Percentiles rank a stretch among this genome's conserved stretches.
These are phyloP conservation scores for Phylloporus rhodoxanthus DNA, from an alignment of 768 basidiomycete genomes.

Conservation along the genomic window DNA sequence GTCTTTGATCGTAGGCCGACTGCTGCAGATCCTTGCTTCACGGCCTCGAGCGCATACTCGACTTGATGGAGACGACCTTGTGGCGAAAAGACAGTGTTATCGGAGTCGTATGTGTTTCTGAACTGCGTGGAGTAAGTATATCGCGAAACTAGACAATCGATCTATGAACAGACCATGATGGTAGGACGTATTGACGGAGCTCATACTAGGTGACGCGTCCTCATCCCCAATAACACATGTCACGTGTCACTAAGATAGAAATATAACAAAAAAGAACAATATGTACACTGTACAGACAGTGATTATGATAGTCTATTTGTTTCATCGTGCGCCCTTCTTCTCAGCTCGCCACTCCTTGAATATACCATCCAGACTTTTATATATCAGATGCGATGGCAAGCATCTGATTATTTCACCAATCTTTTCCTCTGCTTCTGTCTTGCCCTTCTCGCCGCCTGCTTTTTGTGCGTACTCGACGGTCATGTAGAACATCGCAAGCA, in stretches of 20 bases:
- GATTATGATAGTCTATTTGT: slow-evolving; percentile 7
- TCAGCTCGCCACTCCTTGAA: slow-evolving; percentile 89
- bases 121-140: slow-evolving; percentile 46
- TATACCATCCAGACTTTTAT: slow-evolving; percentile 89
- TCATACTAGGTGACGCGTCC: slow-evolving; percentile 31
- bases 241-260: slow-evolving; percentile 18
- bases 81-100: slow-evolving; percentile 95
- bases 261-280: slow-evolving; percentile 6
- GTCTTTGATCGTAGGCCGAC: slow-evolving; percentile 95
- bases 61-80: slow-evolving; percentile 97
- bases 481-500: slow-evolving; percentile 86
- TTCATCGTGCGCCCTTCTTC: slow-evolving; percentile 61
- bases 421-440: slow-evolving; percentile 64
- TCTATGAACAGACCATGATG: slow-evolving; percentile 28
- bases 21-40: slow-evolving; percentile 99
- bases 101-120: slow-evolving; percentile 96
- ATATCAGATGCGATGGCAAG: slow-evolving; percentile 80
- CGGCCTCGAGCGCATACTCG: slow-evolving; percentile 97
- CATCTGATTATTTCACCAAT: slow-evolving; percentile 87
- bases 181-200: slow-evolving; percentile 6
- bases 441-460: slow-evolving; percentile 60
- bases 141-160: not conserved
- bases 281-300: not conserved
- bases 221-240: slow-evolving; percentile 13
- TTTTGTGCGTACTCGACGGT: slow-evolving; percentile 75